Evolutionary conservation across 163 green algal genomes (phyloP), one percentile per base, ranked within the genome.

Genomic region (Prototheca wickerhamii): DNA sequence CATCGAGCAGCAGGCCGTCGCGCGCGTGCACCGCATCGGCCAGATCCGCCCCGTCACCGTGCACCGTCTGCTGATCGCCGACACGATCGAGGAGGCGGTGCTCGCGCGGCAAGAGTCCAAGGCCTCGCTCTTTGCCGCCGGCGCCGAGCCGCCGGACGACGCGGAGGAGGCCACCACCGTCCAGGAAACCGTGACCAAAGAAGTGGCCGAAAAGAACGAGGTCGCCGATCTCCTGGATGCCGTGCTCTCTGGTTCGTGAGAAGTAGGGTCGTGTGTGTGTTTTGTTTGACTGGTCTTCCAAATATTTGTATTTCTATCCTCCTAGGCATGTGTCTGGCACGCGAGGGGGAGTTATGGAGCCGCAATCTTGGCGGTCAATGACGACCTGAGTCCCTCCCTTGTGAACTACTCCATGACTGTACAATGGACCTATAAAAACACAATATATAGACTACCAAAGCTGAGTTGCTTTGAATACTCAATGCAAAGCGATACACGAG

Each of bases 1-100:
- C 28, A 81, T 94, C 15, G 84, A 92, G 80, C 80, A 92, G 79
- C 88, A 95, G 76, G 88, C 88, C 2, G 75, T 93, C 20, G 86
- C 77, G 21, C 73, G 88, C 1, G 87, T 92, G 59, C 86, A 95
- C 70, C 78, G 88, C 61, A 89, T 94, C 42, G 88, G 88, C 2
- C 88, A 93, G 78, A 74, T 59, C 44, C 64, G 76, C 20, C 72
- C 73, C 2, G 83, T 92, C 2, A 28, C 56, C 2, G 78, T 92
- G 33, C 80, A 71, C 5, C 78, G 86, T 37, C 72, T 90, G 66
- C 66, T 93, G 51, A 62, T 88, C 34, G 52, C 76, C 18, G 77
- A 65, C 42, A 83, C 50, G 29, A 73, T 82, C 25, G 77, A 82
- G 60, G 61, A 74, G 29, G 30, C 30, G 15, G 56, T 77, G 51